Percentiles rank a stretch among this genome's conserved stretches.
phyloP scores from a whole-genome alignment of 1,284 basidiomycete species.

The Rhodotorula sp. region DNA sequence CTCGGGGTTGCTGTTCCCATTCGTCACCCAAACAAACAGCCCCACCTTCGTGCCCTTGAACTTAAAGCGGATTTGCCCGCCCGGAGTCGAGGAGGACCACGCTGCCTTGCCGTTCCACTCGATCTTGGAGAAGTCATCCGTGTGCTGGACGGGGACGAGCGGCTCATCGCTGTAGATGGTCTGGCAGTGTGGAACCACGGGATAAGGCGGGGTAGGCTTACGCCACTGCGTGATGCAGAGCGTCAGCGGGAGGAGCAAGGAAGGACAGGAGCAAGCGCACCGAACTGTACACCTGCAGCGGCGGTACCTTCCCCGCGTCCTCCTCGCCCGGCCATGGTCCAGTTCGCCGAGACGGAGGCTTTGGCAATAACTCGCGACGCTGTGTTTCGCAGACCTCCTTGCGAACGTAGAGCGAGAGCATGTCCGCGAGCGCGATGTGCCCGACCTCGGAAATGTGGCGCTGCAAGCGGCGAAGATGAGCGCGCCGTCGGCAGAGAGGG shows the following conservation, averaged over 20 bases:
- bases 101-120: constrained; percentile 28
- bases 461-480: not conserved
- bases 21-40: constrained; percentile 29
- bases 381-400: constrained; percentile 33
- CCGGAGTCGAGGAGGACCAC: constrained; percentile 13
- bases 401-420: constrained; percentile 36
- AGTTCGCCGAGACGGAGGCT: not conserved
- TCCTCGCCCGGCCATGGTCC: constrained; percentile 26
- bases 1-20: constrained; percentile 6
- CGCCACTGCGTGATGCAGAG: constrained; percentile 1
- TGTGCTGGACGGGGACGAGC: not conserved
- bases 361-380: not conserved
- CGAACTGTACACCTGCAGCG: constrained; percentile 16
- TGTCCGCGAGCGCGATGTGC: constrained; percentile 31
- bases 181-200: constrained; percentile 21
- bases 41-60: constrained; percentile 30
- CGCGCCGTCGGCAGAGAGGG: too few relatives aligned
- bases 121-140: not conserved
- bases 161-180: not conserved
- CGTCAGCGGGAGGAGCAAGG: not conserved
- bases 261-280: not conserved
- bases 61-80: constrained; percentile 24
- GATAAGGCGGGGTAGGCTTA: not conserved
- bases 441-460: constrained; percentile 27
- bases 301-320: constrained; percentile 23